A percentile compares a stretch with the other conserved stretches of the same genome.
Conservation (phyloP, 441 rosid species). For the Gossypium aridum region DNA sequence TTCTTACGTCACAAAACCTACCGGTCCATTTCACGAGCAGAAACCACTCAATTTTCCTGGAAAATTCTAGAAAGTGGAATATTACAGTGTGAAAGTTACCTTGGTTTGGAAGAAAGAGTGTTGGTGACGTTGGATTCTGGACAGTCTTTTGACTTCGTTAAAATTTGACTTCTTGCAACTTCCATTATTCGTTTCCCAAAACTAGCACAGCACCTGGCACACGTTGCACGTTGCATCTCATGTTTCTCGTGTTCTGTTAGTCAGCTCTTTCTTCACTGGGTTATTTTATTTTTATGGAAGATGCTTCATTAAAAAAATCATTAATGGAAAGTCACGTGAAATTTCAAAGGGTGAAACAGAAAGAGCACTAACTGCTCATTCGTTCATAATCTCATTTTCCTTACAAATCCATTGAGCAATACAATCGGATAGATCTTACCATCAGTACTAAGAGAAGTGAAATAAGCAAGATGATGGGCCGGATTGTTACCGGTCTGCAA, state of each 20-base stretch:
- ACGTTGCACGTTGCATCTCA: background rate
- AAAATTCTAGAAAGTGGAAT: background rate
- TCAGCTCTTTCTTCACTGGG: background rate
- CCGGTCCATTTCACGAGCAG: background rate
- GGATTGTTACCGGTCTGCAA: background rate
- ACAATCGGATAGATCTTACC: background rate
- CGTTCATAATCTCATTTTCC: background rate
- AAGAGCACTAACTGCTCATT: background rate
- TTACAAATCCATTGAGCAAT: background rate
- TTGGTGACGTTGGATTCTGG: background rate
- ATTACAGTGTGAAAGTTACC: background rate
- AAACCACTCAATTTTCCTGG: background rate
- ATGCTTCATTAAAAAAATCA: background rate
- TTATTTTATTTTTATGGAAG: background rate
- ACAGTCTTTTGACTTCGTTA: background rate
- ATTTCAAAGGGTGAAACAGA: background rate
- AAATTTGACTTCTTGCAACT: background rate
- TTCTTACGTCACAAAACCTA: background rate
- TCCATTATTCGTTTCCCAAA: constrained; percentile 1
- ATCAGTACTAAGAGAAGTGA: background rate
- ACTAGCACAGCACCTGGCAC: background rate
- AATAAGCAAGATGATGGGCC: background rate
- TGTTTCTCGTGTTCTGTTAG: background rate
- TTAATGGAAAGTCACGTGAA: background rate
- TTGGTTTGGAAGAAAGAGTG: background rate